phyloP scores from a whole-genome alignment of 2,329 filamentous ascomycete species.

The Simplicillium sp. region DNA sequence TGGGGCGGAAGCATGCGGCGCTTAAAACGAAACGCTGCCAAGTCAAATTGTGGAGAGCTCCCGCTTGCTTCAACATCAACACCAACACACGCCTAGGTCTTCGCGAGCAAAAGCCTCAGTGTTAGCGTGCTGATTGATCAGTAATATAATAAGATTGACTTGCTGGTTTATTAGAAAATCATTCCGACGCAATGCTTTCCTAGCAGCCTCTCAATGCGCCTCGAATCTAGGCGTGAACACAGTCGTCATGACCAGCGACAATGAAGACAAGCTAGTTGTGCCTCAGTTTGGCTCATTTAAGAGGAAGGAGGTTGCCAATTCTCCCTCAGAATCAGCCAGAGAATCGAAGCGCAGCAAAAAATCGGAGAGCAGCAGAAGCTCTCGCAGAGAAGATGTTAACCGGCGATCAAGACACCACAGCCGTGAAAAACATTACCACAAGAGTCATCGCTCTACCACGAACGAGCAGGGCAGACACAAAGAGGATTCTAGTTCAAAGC shows the following conservation, averaged over 20 bases:
- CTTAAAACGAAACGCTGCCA: too few species aligned
- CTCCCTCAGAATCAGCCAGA: neutral
- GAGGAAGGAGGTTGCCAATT: constrained; percentile 15
- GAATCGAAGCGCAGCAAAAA: neutral
- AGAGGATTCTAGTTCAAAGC: too few species aligned
- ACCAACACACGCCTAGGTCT: too few species aligned
- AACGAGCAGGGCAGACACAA: too few species aligned
- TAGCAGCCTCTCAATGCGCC: neutral
- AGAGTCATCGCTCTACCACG: neutral
- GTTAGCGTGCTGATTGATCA: too few species aligned
- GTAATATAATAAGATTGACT: too few species aligned
- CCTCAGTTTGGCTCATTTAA: constrained; percentile 73
- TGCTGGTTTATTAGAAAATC: neutral
- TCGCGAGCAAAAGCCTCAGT: too few species aligned
- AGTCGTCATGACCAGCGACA: constrained; percentile 16
- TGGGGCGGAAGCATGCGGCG: too few species aligned
- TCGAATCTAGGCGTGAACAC: neutral
- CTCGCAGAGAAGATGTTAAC: constrained; percentile 3
- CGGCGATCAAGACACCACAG: neutral
- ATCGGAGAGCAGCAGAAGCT: neutral
- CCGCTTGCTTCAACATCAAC: too few species aligned
- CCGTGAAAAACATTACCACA: neutral
- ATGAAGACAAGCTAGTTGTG: constrained; percentile 23
- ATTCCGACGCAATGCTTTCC: neutral
- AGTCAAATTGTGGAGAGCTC: too few species aligned